A percentile compares a stretch with the other conserved stretches of the same genome.
Conservation (phyloP, 352 stramenopile species). For the Plasmopara muralis region DNA sequence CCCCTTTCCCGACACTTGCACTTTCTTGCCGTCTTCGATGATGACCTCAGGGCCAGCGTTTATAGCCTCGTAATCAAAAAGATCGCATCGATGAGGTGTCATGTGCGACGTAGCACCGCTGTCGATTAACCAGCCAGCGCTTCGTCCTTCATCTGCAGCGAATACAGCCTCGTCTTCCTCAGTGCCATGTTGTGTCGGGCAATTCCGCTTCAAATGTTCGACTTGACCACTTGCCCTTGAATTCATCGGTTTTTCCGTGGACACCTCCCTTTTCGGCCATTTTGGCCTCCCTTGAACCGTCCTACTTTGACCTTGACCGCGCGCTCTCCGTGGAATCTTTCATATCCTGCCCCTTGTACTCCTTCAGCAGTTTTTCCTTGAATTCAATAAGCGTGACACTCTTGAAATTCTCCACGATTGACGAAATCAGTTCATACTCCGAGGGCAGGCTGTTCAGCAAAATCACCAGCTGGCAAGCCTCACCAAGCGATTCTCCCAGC, state of each 20-base stretch:
- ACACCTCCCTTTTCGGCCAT: not conserved
- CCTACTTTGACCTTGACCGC: not conserved
- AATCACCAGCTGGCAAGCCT: not conserved
- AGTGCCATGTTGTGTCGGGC: not conserved
- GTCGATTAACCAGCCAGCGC: not conserved
- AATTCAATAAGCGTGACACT: not conserved
- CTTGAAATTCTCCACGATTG: not conserved
- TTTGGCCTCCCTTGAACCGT: not conserved
- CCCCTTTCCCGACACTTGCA: not conserved
- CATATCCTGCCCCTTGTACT: not conserved
- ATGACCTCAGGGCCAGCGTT: not conserved
- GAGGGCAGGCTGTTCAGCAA: not conserved
- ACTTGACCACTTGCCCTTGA: not conserved
- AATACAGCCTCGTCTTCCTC: not conserved
- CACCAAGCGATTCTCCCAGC: not conserved
- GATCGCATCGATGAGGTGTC: not conserved
- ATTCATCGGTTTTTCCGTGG: not conserved
- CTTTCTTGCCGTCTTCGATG: not conserved
- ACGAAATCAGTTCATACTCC: not conserved
- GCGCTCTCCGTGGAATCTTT: not conserved
- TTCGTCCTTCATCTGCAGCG: not conserved
- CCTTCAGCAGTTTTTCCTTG: not conserved
- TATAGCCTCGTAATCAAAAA: not conserved
- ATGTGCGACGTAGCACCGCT: not conserved
- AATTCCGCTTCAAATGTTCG: not conserved